phyloP scores from a whole-genome alignment of 495 filamentous ascomycete species.

The Lasiosphaeris hirsuta region DNA sequence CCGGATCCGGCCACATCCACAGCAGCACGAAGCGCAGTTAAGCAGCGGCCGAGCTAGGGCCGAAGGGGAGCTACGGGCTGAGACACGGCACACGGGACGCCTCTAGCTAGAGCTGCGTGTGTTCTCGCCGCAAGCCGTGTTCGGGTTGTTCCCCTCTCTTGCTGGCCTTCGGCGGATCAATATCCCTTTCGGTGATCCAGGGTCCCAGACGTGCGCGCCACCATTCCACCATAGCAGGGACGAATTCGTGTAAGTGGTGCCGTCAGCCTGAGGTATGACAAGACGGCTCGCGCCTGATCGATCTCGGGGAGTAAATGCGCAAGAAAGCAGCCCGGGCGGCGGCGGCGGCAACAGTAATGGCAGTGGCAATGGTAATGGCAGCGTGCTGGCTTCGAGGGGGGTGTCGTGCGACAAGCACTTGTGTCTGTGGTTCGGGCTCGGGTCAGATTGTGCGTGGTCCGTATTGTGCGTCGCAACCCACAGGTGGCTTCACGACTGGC shows the following conservation, averaged over 20 bases:
- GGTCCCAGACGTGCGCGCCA: neutral
- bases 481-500: neutral
- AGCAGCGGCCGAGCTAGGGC: neutral
- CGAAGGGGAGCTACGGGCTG: neutral
- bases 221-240: slow-evolving; percentile 2
- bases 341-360: too few species aligned
- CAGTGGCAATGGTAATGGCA: too few species aligned
- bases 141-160: neutral
- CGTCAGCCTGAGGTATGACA: neutral
- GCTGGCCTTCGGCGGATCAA: neutral
- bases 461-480: neutral
- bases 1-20: slow-evolving; percentile 14
- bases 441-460: neutral
- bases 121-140: too few species aligned
- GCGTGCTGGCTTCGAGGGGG: neutral
- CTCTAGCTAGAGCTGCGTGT: too few species aligned
- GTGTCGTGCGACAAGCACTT: neutral
- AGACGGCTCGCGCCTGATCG: neutral
- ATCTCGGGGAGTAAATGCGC: neutral
- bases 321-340: neutral
- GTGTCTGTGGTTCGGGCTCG: neutral
- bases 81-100: neutral
- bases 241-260: too few species aligned
- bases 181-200: slow-evolving; percentile 1
- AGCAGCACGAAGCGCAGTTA: neutral